Percentiles rank a stretch among this genome's conserved stretches.
These are phyloP conservation scores for Artemisia argyi DNA, from an alignment of 129 eudicot genomes.

Conservation along the genomic window DNA sequence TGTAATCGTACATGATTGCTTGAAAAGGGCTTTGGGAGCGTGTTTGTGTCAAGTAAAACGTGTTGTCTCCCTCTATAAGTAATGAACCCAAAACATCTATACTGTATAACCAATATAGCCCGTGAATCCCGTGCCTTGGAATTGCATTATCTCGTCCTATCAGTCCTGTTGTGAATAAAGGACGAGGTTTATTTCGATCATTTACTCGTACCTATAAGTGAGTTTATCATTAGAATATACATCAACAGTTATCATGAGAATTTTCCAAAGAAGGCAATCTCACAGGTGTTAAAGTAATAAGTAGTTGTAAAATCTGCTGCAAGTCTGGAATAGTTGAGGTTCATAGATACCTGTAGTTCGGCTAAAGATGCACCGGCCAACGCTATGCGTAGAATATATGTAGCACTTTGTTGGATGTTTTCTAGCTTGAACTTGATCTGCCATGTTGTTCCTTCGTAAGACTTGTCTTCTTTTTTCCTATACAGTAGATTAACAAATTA, in stretches of 20 bases:
- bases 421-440: constrained; percentile 76
- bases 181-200: constrained; percentile 62
- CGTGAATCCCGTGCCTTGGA: constrained; percentile 93
- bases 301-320: too few relatives aligned
- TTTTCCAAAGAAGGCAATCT: background rate
- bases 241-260: background rate
- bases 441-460: constrained; percentile 84
- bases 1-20: constrained; percentile 81
- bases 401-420: constrained; percentile 28
- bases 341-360: constrained; percentile 59
- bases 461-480: constrained; percentile 57
- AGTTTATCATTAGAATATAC: background rate
- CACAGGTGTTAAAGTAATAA: too few relatives aligned
- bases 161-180: constrained; percentile 71
- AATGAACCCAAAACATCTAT: constrained; percentile 51
- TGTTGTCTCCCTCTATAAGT: constrained; percentile 68
- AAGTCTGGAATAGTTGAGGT: background rate
- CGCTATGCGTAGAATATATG: constrained; percentile 68
- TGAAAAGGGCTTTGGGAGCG: constrained; percentile 70
- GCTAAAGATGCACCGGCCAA: constrained; percentile 81
- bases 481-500: background rate
- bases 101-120: constrained; percentile 77
- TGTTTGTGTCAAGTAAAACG: constrained; percentile 74
- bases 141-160: constrained; percentile 90
- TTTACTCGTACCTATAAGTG: constrained; percentile 69